Percentiles rank a stretch among this genome's conserved stretches.
Evolutionary conservation across 768 basidiomycete species (phyloP).

Genomic region (Zangia roseola): DNA sequence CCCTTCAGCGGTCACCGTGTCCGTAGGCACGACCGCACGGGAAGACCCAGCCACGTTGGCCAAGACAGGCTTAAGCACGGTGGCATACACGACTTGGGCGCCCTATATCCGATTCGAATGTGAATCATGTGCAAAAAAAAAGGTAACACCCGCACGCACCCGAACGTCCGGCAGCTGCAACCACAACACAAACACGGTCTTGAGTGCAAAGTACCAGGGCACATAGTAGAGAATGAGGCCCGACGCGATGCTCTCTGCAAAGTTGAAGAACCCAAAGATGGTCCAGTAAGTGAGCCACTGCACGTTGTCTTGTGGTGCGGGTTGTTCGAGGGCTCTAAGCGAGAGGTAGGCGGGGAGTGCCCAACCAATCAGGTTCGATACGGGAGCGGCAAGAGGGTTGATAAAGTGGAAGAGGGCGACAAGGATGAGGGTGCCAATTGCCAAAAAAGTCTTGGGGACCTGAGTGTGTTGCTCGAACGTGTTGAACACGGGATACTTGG

Average conservation of each 20-base stretch:
- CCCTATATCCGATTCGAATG: constrained; percentile 52
- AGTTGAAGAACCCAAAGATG: constrained; percentile 91
- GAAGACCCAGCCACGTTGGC: constrained; percentile 52
- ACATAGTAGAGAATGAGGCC: constrained; percentile 86
- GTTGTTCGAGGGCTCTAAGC: constrained; percentile 88
- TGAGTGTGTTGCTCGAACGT: constrained; percentile 87
- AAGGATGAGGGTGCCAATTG: constrained; percentile 67
- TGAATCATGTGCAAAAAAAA: background rate
- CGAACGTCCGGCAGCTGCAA: constrained; percentile 84
- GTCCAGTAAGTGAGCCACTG: constrained; percentile 99
- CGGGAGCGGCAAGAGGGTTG: constrained; percentile 88
- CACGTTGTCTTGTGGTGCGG: constrained; percentile 79
- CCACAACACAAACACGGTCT: constrained; percentile 90
- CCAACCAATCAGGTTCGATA: constrained; percentile 96
- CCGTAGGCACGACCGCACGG: constrained; percentile 43
- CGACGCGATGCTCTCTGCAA: constrained; percentile 83
- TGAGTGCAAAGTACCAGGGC: constrained; percentile 93
- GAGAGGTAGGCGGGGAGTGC: constrained; percentile 93
- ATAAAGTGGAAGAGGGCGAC: constrained; percentile 75
- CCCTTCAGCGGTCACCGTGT: constrained; percentile 51
- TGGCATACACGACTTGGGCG: constrained; percentile 78
- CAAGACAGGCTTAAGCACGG: constrained; percentile 78
- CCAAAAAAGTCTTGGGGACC: constrained; percentile 89
- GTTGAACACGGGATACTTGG: constrained; percentile 85
- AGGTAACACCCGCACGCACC: constrained; percentile 45